Base-by-base conservation (phyloP, 768 basidiomycete species). In the Calocybe gangraenosa region DNA sequence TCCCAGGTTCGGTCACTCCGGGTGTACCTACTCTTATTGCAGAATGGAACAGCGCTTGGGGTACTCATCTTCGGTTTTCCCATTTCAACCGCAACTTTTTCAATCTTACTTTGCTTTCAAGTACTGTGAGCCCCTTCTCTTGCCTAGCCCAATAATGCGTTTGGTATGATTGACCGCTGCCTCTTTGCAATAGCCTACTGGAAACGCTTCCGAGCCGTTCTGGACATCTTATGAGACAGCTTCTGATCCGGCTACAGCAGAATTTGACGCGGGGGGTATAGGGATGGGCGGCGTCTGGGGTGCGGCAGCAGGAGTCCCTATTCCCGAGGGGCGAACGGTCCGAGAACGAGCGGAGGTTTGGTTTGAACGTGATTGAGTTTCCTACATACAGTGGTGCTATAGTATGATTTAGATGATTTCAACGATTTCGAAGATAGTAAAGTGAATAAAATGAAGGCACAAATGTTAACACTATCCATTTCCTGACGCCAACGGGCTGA, bases 291-390 rank as follows among this genome's bases (percentile, higher is more conserved):
- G 18, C 8, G 10, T 56, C 5, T 59, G 54, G 56, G 53, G 53
- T 10, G 55, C 53, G n/a, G 52, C 50, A 8, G 37, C 4, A 5
- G 50, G 50, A 2, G 51, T 58, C 7, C 31, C 43, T 30, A 46
- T 42, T 37, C 56, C 55, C 1, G 10, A 14, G 5, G 58, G 62
- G 2, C 18, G 25, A 0, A 49, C 58, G 2, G 50, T 47, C 7
- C 49, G 50, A 35, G 60, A 61, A 8, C 37, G 55, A n/a, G 52
- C 62, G 2, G 60, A 61, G 48, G 48, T 58, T 17, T 61, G 55
- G 57, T 58, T 63, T 28, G 50, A 35, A 7, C 14, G 5, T 7
- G 34, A 35, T 6, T n/a, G 34, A 35, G 14, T 28, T 11, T 5
- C 25, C 25, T 6, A 28, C 25, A 28, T 28, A 11, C 11, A 28